Evolutionary conservation across 2,329 filamentous ascomycete species (phyloP), one percentile per base, ranked within the genome.

Genomic region (Gliomastix tumulicola): DNA sequence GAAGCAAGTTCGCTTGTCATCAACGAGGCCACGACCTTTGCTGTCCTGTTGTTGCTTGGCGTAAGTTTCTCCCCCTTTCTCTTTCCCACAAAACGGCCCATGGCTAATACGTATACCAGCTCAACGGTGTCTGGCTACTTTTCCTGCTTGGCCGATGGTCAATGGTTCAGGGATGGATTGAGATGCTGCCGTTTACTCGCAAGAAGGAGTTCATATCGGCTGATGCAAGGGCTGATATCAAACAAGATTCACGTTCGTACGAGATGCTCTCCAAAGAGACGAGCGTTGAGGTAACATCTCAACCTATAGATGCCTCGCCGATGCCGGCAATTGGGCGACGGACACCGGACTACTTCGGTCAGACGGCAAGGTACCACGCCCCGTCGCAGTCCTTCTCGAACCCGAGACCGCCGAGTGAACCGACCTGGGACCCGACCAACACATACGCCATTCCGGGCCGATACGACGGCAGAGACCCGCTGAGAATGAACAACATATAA

Each of bases 141-240:
- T 60, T 95, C 37, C 76, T 97, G 40, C 76, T 96, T 21, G 83
- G 84, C 25, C 82, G 89, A 36, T 79, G 76, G 57, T 82, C 84
- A n/a, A 94, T 97, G 81, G 68, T 94, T 38, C 74, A 69, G 4
- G 92, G 84, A 43, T 98, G 92, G 92, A 47, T 68, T 30, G 80
- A 94, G 19, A 62, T 89, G 30, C 58, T 80, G 46, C 65, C 58
- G 37, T 56, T 60, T 41, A 59, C 63, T 23, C 63, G 67, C 36
- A 66, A 61, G 41, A 77, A 83, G 49, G 90, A 97, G 57, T 97
- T 96, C 50, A 84, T 95, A 44, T 94, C 87, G 27, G 81, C 84
- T 32, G 90, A 96, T 54, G 88, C 88, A 32, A 74, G 75, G 42
- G 61, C 65, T 48, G 70, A 76, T 41, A 59, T 71, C 41, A 79